Base-by-base conservation (phyloP, 176 grass and related monocot genomes). In the Cocos nucifera region DNA sequence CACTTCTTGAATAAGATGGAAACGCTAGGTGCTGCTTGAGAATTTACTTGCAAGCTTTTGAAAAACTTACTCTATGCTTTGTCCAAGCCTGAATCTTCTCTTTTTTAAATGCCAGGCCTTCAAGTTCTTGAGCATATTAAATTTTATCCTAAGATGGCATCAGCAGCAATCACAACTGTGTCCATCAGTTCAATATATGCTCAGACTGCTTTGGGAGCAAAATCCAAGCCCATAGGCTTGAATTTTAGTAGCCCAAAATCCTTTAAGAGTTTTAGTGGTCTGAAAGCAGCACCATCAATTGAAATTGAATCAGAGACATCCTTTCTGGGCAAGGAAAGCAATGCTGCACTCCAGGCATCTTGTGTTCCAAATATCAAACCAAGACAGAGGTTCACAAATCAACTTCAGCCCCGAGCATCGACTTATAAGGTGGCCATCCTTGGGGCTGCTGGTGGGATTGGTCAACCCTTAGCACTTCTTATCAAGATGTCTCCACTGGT, bases 401-500 rank as follows among this genome's bases (percentile, higher is more conserved):
- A 86, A 65, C 57, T 87, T 53, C 69, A 73, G 0, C 73, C 86
- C 6, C 66, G 73, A 73, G 85, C 69, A 25, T 65, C 83, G 25
- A 78, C 77, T 14, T 95, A 73, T 72, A 93, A 93, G 22, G 88
- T 93, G 57, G 88, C 88, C 2, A 63, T 93, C 4, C 88, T 93
- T 4, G 88, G 88, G 70, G 88, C 83, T 28, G 80, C 83, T 19
- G 88, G 88, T 23, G 88, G 88, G 52, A 93, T 93, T n/a, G 88
- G 88, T 10, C 88, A 93, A 15, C 88, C 88, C 4, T 27, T 93
- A 28, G 66, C 79, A 22, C 74, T 93, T 28, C 73, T 93, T 48
- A 75, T 93, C 14, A 93, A 93, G 75, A 93, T 93, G 88, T 93
- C 88, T 54, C 88, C 88, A 66, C 66, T 93, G 29, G 73, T 93